A percentile compares a stretch with the other conserved stretches of the same genome.
These are phyloP conservation scores for Rhizopogon vesiculosus DNA, from an alignment of 768 basidiomycete genomes.

Conservation along the genomic window DNA sequence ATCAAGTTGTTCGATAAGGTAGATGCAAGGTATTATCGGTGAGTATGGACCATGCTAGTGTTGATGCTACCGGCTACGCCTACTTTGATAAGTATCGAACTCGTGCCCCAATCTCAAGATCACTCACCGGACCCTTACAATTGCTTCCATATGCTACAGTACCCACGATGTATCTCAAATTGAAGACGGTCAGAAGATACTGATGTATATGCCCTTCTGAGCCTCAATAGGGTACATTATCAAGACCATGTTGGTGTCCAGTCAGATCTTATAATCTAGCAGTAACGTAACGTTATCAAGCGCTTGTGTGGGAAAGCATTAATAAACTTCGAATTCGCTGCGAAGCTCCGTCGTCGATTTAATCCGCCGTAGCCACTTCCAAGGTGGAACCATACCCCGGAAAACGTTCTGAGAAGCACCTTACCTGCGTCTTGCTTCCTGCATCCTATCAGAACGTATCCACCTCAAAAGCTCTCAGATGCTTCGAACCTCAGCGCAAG, in stretches of 20 bases:
- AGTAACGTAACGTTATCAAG: background rate
- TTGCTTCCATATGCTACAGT: constrained; percentile 72
- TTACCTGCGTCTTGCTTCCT: no score
- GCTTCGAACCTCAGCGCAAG: no score
- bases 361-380: no score
- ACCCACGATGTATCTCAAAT: constrained; percentile 75
- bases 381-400: no score
- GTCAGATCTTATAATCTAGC: background rate
- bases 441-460: no score
- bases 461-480: no score
- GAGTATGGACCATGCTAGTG: background rate
- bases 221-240: constrained; percentile 44
- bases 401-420: no score
- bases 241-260: background rate
- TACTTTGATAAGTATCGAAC: no score
- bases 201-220: constrained; percentile 44
- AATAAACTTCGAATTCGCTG: no score
- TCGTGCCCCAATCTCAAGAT: no score
- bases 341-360: no score
- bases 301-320: background rate
- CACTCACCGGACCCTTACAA: constrained; percentile 51
- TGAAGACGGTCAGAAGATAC: constrained; percentile 65
- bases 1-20: no score
- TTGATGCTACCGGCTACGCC: background rate
- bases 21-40: constrained; percentile 47